Base-by-base conservation (phyloP, 2,329 filamentous ascomycete species). In the Chaetomium globosum region DNA sequence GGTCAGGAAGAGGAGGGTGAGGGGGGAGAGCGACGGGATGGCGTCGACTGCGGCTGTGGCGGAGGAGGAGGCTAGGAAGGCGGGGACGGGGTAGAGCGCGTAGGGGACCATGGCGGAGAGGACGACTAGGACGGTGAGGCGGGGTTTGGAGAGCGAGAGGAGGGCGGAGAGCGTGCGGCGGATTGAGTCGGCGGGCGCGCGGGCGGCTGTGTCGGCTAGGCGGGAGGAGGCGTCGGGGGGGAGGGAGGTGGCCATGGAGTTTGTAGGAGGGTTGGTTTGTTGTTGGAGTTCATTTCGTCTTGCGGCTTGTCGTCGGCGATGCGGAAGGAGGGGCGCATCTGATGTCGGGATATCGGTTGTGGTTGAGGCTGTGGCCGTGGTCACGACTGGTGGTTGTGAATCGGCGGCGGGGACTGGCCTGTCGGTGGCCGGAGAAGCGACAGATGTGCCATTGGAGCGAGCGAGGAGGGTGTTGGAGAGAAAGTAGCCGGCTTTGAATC, bases 121-220 rank as follows among this genome's bases (percentile, higher is more conserved):
- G 36, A 97, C 90, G 67, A 99, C 90, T 55, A 99, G 87, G 72
- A 96, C 90, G 8, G 92, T 94, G 57, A 99, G 87, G 61, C 94
- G 92, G 3, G 95, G 95, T 76, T 99, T 99, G n/a, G 93, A 90
- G 70, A 99, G 88, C 30, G 95, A 91, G 68, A 99, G 88, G 73
- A 92, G 92, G 33, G 92, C 88, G 26, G 93, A 91, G 69, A 95
- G 75, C 63, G 87, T 84, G 64, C 93, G 91, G 28, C 85, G 84
- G 60, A 85, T 64, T 19, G 86, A 87, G 69, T 80, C 75, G 8
- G 78, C 75, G 9, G 80, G 84, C 62, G 81, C 82, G 57, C 77
- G 77, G 55, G 80, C 83, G 63, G 82, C 86, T 56, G 77, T 78
- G 57, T 79, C 79, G 48, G 85, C 81, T 26, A 89, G 81, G 19